Conservation (phyloP, 2,329 filamentous ascomycete species). For the Ophioceras dolichostomum region DNA sequence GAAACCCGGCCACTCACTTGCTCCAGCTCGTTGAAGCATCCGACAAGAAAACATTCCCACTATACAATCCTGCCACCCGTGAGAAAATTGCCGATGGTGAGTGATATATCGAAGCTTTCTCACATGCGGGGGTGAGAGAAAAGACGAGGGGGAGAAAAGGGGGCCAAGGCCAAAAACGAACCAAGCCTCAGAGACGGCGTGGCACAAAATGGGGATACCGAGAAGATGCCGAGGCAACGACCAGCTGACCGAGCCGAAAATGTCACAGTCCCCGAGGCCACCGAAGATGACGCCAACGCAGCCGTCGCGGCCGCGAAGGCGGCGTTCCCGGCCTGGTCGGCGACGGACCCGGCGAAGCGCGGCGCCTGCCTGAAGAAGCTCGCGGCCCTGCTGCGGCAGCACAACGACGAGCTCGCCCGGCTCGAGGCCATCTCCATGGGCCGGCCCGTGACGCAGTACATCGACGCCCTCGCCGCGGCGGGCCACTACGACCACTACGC, state of each 20-base stretch:
- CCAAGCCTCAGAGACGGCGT: too few relatives aligned
- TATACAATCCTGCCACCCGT: conserved; percentile 28
- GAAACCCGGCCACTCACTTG: too few relatives aligned
- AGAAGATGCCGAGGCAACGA: too few relatives aligned
- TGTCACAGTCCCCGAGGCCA: conserved; percentile 28
- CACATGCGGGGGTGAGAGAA: too few relatives aligned
- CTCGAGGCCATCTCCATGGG: conserved; percentile 34
- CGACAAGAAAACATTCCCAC: conserved; percentile 28
- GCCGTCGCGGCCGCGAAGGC: conserved; percentile 29
- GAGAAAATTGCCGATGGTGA: conserved; percentile 22
- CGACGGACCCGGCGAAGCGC: conserved; percentile 23
- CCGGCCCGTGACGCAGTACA: conserved; percentile 23
- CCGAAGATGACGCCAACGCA: conserved; percentile 24
- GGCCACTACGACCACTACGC: conserved; percentile 26
- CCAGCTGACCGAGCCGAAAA: background rate
- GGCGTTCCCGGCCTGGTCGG: conserved; percentile 32
- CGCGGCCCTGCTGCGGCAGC: conserved; percentile 25
- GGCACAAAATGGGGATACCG: too few relatives aligned
- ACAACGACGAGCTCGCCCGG: conserved; percentile 27
- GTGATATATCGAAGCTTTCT: too few relatives aligned
- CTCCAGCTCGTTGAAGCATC: conserved; percentile 29
- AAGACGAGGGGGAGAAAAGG: too few relatives aligned
- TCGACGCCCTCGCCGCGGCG: conserved; percentile 22
- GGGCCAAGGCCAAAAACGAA: too few relatives aligned
- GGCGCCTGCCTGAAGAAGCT: conserved; percentile 28